These are phyloP conservation scores for Chaetothyriales sp. DNA, from an alignment of 2,329 filamentous ascomycete genomes.

Conservation along the genomic window DNA sequence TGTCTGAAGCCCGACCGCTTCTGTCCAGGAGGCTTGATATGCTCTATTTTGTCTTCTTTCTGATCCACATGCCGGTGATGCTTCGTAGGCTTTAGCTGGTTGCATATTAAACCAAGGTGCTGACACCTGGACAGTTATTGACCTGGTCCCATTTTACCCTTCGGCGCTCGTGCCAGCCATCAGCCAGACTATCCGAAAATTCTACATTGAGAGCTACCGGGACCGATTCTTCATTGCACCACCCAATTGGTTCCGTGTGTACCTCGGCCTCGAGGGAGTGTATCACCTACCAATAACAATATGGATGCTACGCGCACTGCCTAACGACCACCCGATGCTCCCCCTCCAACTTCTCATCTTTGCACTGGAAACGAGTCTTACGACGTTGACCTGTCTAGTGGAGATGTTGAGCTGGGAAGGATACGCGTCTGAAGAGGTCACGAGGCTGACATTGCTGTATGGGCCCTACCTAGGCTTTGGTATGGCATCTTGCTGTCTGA, in stretches of 20 bases:
- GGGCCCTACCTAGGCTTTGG: not conserved
- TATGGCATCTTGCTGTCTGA: not conserved
- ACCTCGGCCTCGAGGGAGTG: conserved; percentile 45
- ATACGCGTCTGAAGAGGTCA: conserved; percentile 20
- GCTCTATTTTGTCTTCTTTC: conserved; percentile 45
- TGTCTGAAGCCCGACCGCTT: not conserved
- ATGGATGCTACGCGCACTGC: conserved; percentile 45
- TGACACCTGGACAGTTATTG: conserved; percentile 37
- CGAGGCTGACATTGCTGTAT: not conserved
- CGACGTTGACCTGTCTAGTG: conserved; percentile 48
- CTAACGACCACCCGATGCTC: conserved; percentile 40
- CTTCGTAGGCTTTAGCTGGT: conserved; percentile 34
- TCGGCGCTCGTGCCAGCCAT: conserved; percentile 34
- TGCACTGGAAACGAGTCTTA: conserved; percentile 45
- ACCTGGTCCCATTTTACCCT: conserved; percentile 48
- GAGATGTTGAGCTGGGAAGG: conserved; percentile 46
- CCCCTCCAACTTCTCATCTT: conserved; percentile 49
- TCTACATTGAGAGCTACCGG: conserved; percentile 47
- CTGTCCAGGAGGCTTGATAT: not conserved
- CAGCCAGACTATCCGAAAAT: conserved; percentile 38
- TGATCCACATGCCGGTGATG: conserved; percentile 48
- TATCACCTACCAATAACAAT: conserved; percentile 49
- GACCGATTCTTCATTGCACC: conserved; percentile 49
- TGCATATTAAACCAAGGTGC: not conserved
- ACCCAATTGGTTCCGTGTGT: conserved; percentile 46